Evolutionary conservation across 768 basidiomycete species (phyloP).

Genomic region (Neoboletus magnificus): DNA sequence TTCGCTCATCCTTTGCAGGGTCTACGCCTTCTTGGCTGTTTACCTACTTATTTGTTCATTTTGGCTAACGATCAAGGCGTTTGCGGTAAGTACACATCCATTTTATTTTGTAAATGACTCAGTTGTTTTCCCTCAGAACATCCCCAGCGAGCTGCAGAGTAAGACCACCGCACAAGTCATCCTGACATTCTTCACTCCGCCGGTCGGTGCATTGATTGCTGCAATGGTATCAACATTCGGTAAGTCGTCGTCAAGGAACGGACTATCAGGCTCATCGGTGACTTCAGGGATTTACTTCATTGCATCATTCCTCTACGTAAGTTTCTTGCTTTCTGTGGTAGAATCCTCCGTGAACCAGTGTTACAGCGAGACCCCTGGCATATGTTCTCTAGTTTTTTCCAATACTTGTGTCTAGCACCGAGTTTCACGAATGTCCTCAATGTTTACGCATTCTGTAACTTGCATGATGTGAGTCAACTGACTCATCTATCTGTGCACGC

Average conservation of each 20-base stretch:
- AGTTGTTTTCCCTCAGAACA: constrained; percentile 37
- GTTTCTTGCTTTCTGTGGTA: constrained; percentile 26
- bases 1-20: constrained; percentile 41
- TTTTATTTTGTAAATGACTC: not conserved
- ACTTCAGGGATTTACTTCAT: constrained; percentile 69
- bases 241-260: constrained; percentile 25
- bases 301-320: constrained; percentile 81
- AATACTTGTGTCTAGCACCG: constrained; percentile 86
- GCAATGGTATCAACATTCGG: constrained; percentile 89
- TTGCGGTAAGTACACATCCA: constrained; percentile 47
- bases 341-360: constrained; percentile 3
- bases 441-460: constrained; percentile 96
- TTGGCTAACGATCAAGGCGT: constrained; percentile 77
- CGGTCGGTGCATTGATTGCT: constrained; percentile 78
- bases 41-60: constrained; percentile 89
- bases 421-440: constrained; percentile 95
- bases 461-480: constrained; percentile 67
- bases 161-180: constrained; percentile 52
- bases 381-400: constrained; percentile 91
- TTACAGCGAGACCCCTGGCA: constrained; percentile 93
- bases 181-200: constrained; percentile 62
- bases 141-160: constrained; percentile 48
- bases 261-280: constrained; percentile 6
- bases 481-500: not conserved
- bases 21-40: constrained; percentile 77